Evolutionary conservation across 1,139 yeast species (phyloP).

Genomic region (Kluyveromyces marxianus): DNA sequence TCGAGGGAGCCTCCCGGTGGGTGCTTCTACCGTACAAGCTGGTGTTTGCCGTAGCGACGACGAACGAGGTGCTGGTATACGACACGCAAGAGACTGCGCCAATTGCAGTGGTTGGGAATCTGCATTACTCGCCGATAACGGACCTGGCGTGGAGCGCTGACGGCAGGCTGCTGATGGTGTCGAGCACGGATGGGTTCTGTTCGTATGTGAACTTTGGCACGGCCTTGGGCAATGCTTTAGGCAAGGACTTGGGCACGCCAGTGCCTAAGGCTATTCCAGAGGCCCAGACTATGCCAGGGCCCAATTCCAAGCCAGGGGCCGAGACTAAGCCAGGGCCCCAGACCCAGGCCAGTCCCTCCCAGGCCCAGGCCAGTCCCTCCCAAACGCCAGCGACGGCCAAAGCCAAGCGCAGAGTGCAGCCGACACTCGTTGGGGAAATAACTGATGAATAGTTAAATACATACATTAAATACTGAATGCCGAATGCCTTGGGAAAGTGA

Average conservation of each 20-base stretch:
- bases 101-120: slow-evolving; percentile 63
- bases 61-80: slow-evolving; percentile 75
- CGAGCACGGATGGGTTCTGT: slow-evolving; percentile 95
- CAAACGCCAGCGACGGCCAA: background rate
- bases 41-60: slow-evolving; percentile 90
- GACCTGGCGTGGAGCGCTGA: slow-evolving; percentile 79
- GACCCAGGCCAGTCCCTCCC: background rate
- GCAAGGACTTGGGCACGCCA: background rate
- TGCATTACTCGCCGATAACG: slow-evolving; percentile 84
- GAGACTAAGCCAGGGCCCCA: background rate
- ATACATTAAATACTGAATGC: no score
- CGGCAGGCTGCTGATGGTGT: slow-evolving; percentile 62
- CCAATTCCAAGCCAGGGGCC: background rate
- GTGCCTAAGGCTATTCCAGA: no score
- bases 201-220: slow-evolving; percentile 39
- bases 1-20: slow-evolving; percentile 27
- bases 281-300: background rate
- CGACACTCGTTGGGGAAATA: slow-evolving; percentile 1
- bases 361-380: background rate
- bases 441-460: no score
- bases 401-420: slow-evolving; percentile 7
- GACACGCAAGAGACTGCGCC: slow-evolving; percentile 69
- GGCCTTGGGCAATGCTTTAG: background rate
- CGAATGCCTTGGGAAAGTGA: no score
- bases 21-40: slow-evolving; percentile 61